These are phyloP conservation scores for Micromonas commoda DNA, from an alignment of 139 green algal species.

Conservation along the genomic window DNA sequence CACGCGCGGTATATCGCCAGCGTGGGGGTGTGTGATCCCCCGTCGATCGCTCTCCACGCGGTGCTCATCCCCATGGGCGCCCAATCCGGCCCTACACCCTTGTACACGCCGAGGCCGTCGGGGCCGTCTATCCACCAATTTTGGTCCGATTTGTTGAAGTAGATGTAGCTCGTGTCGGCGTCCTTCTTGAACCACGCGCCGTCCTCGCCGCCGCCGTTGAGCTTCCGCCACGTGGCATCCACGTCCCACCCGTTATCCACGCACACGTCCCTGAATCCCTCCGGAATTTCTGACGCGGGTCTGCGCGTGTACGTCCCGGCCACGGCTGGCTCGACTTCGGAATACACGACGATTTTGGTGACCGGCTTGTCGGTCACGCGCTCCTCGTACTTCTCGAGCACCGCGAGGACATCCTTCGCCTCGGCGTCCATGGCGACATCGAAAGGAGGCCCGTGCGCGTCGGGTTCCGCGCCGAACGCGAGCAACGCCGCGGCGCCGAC, in stretches of 20 bases:
- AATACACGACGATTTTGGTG: neutral
- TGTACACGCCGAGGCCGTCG: neutral
- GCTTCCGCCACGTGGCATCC: neutral
- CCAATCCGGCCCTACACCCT: neutral
- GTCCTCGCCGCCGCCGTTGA: neutral
- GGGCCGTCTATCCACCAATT: neutral
- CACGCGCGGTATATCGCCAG: neutral
- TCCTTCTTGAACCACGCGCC: neutral
- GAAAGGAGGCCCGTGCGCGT: neutral
- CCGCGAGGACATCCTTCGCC: neutral
- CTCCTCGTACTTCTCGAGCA: neutral
- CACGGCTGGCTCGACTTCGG: neutral
- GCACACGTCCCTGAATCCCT: neutral
- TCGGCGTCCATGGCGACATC: neutral
- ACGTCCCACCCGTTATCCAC: neutral
- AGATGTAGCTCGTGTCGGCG: neutral
- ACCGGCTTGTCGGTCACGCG: too few relatives aligned
- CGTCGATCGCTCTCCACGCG: neutral
- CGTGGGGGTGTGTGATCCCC: neutral
- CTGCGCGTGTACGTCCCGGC: neutral
- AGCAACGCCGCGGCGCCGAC: constrained; percentile 36
- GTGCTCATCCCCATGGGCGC: neutral
- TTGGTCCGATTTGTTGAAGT: neutral
- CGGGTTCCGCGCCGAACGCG: constrained; percentile 19
- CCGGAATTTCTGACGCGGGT: neutral